Base-by-base conservation (phyloP, 2,329 filamentous ascomycete species). In the Hypoxylon sp. region DNA sequence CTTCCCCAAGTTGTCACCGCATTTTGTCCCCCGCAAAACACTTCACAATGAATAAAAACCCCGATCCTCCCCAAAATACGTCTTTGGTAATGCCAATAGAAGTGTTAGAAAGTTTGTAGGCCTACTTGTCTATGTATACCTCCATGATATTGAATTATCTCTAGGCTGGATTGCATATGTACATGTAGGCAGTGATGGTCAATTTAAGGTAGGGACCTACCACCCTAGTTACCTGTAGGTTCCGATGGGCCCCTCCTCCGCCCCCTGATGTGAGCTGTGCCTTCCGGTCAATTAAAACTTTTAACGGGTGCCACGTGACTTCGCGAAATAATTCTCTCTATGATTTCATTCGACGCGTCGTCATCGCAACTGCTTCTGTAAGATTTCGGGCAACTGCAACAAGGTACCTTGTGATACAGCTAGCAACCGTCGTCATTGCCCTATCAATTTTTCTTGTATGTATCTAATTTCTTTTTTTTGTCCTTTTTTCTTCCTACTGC, bases 11-110 rank as follows among this genome's bases (percentile, higher is more conserved):
- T 60, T 72, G 70, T 73, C 74, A 75, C 72, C 70, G 60, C 73
- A 76, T 72, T 63, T 70, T 75, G 71, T 73, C 62, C 69, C 71
- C 68, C 67, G 69, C 60, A 60, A 68, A 68, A 72, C 73, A 73
- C 63, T 69, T 73, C 74, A 75, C 72, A 58, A 71, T 72, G 45
- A 75, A 74, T 73, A 75, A 68, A 70, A 73, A 73, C 51, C 70
- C 69, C 65, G 60, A 72, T 67, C 64, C 46, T 55, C 59, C 64
- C 63, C 55, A 45, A 49, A 41, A 36, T 36, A 57, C 14, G 50
- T 30, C 34, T 55, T 34, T 46, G 48, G 34, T 59, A 62, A 60
- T 25, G 28, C 50, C 55, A 53, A 63, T 57, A 57, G 45, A 60
- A 56, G 19, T 51, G 34, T 46, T 41, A 50, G 10, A 17, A 19